Evolutionary conservation across 768 basidiomycete genomes (phyloP).

Genomic region (Lactarius psammicola): DNA sequence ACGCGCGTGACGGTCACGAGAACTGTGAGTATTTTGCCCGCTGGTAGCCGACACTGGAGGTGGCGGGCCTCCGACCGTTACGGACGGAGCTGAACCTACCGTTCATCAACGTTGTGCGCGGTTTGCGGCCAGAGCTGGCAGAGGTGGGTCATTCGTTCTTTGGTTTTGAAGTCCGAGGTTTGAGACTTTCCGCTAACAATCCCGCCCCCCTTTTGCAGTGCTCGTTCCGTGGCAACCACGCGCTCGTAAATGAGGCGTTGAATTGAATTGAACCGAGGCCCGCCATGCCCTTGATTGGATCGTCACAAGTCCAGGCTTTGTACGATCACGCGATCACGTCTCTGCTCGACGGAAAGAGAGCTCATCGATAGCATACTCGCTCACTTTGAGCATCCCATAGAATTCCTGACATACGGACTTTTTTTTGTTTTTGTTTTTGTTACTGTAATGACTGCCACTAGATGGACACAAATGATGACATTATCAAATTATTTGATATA

Average conservation of each 20-base stretch:
- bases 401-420: background rate
- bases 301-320: background rate
- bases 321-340: background rate
- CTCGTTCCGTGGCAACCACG: slow-evolving; percentile 40
- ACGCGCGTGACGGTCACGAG: slow-evolving; percentile 38
- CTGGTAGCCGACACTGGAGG: slow-evolving; percentile 71
- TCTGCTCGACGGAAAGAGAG: background rate
- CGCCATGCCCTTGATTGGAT: background rate
- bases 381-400: background rate
- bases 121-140: no score
- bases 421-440: background rate
- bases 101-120: no score
- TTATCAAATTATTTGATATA: no score
- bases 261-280: background rate
- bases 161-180: no score
- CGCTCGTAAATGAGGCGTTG: slow-evolving; percentile 3
- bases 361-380: background rate
- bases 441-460: background rate
- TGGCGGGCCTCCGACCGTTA: slow-evolving; percentile 61
- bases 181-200: no score
- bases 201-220: no score
- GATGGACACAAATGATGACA: no score
- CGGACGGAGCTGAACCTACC: no score
- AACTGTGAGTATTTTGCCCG: slow-evolving; percentile 52
- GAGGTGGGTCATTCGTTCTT: no score